Evolutionary conservation across 2,329 filamentous ascomycete species (phyloP), one percentile per base, ranked within the genome.

Genomic region (Cucurbitaria berberidis): DNA sequence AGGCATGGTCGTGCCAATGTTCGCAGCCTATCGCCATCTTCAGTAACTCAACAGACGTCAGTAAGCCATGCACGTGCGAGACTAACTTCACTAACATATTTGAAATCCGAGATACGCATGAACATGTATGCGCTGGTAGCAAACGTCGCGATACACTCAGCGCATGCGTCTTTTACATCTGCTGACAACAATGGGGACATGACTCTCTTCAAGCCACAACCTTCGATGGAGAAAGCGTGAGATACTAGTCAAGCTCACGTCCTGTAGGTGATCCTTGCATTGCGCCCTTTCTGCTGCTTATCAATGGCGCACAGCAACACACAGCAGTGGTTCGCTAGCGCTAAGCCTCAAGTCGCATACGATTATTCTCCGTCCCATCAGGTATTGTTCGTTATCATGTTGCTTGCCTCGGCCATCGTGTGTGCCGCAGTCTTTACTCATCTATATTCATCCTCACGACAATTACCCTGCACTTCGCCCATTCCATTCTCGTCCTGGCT

Each of bases 201-300:
- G 57, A 57, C 50, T 55, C 40, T 45, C 45, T 47, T 39, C 18
- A 36, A 56, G 46, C 55, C 58, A 54, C 55, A 42, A 46, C 24
- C n/a, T 48, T 51, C 45, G 9, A 44, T 46, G 41, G 39, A 41
- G 45, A 19, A 49, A 43, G 42, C 44, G 39, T 43, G 21, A 26
- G n/a, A 40, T 45, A 11, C 26, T 53, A 13, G 51, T 48, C 53
- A 43, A n/a, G 26, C 7, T 34, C 27, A 16, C 27, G 10, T 44
- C 7, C 22, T 48, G 49, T 47, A 51, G 46, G 53, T 48, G 35
- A 58, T 55, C 54, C 44, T 48, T 44, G 42, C 51, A 56, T 51
- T 35, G 55, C 55, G 57, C 53, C 41, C 45, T 48, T 49, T n/a
- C n/a, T 42, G 34, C 16, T 66, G 60, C 60, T 64, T 66, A 64